Percentiles rank a stretch among this genome's conserved stretches.
These are phyloP conservation scores for Apiospora saccharicola DNA, from an alignment of 2,329 filamentous ascomycete genomes.

Conservation along the genomic window DNA sequence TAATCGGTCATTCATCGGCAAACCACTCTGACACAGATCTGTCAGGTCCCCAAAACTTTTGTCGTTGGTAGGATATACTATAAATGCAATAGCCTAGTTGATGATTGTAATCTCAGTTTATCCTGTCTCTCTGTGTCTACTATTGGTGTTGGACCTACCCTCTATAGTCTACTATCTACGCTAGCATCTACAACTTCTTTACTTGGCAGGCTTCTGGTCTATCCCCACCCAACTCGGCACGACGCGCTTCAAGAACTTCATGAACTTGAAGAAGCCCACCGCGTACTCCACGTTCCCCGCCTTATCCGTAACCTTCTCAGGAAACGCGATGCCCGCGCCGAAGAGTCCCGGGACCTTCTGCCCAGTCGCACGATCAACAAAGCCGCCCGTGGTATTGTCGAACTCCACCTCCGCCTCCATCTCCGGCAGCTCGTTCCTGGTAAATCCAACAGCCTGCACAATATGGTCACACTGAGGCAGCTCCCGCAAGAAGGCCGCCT, in stretches of 20 bases:
- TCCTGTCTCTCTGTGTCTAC: neutral
- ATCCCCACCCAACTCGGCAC: slow-evolving; percentile 54
- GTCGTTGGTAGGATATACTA: no score
- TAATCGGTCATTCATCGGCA: no score
- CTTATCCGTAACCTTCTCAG: slow-evolving; percentile 66
- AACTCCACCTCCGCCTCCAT: slow-evolving; percentile 44
- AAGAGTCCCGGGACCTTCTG: slow-evolving; percentile 58
- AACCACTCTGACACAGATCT: no score
- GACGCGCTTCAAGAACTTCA: slow-evolving; percentile 66
- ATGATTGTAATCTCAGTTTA: no score
- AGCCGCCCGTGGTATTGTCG: slow-evolving; percentile 50
- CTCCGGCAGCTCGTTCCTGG: slow-evolving; percentile 55
- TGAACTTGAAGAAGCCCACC: slow-evolving; percentile 72
- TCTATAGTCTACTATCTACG: neutral
- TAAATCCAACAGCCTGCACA: slow-evolving; percentile 67
- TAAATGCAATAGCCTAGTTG: no score
- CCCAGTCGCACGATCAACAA: slow-evolving; percentile 52
- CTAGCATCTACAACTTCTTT: neutral
- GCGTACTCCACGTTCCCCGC: slow-evolving; percentile 67
- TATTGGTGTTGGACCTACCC: neutral
- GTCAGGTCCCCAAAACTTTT: no score
- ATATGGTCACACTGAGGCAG: slow-evolving; percentile 60
- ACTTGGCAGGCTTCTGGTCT: neutral
- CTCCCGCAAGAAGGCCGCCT: slow-evolving; percentile 51
- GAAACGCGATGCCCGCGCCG: slow-evolving; percentile 70